These are phyloP conservation scores for Plasmodium cynomolgi DNA, from an alignment of 169 alveolate genomes.

Conservation along the genomic window DNA sequence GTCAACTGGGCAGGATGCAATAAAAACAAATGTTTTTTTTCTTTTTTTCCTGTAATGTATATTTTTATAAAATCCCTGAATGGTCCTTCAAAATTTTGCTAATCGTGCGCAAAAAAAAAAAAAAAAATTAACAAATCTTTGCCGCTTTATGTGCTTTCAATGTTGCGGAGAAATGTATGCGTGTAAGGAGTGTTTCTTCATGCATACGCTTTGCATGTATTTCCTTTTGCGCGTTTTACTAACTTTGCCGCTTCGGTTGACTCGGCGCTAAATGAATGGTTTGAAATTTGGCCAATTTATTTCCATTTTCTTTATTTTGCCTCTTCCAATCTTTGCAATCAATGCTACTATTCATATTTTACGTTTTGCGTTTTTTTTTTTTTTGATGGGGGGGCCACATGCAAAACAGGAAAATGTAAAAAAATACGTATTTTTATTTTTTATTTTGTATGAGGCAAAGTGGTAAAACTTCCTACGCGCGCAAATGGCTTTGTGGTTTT, in stretches of 20 bases:
- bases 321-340: background rate
- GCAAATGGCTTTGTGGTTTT: background rate
- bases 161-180: background rate
- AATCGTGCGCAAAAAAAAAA: background rate
- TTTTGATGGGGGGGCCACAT: background rate
- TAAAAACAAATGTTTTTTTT: background rate
- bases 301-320: background rate
- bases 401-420: background rate
- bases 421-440: conserved; percentile 3
- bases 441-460: background rate
- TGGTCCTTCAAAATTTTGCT: background rate
- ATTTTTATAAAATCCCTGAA: background rate
- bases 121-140: background rate
- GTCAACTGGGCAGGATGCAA: background rate
- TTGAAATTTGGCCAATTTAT: background rate
- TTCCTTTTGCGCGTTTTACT: background rate
- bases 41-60: background rate
- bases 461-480: background rate
- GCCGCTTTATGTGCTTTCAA: background rate
- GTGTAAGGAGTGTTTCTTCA: background rate
- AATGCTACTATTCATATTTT: background rate
- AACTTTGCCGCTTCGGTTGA: background rate
- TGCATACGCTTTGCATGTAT: background rate
- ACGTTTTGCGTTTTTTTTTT: background rate
- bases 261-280: background rate